Evolutionary conservation across 192 early-diverging fungal genomes (phyloP).

Genomic region (Backusella sp.): DNA sequence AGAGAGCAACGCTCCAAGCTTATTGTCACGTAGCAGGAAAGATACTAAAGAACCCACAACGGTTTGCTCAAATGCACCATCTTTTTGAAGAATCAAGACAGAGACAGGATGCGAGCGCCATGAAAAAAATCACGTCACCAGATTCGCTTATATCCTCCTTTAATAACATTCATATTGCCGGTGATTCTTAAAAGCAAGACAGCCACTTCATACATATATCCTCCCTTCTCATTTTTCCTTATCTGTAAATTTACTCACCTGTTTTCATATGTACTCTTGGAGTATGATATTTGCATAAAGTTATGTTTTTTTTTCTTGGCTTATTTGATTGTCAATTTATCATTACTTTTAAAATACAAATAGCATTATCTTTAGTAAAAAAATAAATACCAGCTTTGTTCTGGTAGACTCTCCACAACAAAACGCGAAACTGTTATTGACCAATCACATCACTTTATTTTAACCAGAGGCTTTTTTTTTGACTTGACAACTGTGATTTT

Average conservation of each 20-base stretch:
- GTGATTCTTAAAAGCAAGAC: neutral
- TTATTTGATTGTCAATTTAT: no score
- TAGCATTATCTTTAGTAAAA: no score
- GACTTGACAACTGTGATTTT: neutral
- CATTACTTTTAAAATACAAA: no score
- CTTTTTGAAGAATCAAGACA: neutral
- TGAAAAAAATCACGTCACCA: neutral
- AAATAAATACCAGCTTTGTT: no score
- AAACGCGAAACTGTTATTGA: neutral
- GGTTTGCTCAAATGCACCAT: neutral
- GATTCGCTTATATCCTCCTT: neutral
- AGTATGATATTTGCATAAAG: neutral
- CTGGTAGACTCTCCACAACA: no score
- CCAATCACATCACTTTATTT: neutral
- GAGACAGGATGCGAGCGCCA: neutral
- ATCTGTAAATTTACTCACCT: neutral
- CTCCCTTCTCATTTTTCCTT: neutral
- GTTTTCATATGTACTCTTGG: neutral
- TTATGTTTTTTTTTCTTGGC: neutral
- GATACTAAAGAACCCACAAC: neutral
- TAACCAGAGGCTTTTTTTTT: neutral
- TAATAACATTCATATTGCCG: neutral
- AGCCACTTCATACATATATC: neutral
- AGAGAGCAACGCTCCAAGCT: neutral
- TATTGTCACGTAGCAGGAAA: slow-evolving; percentile 2